phyloP scores from a whole-genome alignment of 2,329 filamentous ascomycete genomes.

The Helotiales sp. region DNA sequence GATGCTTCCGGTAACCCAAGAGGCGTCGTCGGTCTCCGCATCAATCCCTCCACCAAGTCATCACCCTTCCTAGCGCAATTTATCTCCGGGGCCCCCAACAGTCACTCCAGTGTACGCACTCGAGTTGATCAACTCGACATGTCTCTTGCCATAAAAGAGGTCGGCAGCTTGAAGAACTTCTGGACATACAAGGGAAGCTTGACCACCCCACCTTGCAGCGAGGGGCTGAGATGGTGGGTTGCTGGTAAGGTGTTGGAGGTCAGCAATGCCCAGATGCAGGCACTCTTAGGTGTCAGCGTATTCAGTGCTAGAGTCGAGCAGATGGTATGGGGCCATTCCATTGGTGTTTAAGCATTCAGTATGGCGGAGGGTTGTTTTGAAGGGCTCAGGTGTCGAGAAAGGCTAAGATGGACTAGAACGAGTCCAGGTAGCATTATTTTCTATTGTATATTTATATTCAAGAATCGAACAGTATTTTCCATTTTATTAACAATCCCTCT shows the following conservation, averaged over 20 bases:
- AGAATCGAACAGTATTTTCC: too few species aligned
- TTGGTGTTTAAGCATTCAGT: neutral
- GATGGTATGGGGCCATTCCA: conserved; percentile 8
- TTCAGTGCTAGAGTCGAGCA: conserved; percentile 15
- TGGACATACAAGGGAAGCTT: conserved; percentile 24
- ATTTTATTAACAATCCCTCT: too few species aligned
- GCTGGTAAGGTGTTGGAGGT: conserved; percentile 8
- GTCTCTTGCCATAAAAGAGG: conserved; percentile 6
- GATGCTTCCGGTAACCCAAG: neutral
- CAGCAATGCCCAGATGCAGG: conserved; percentile 9
- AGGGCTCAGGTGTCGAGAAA: too few species aligned
- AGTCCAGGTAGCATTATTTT: too few species aligned
- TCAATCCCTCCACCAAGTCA: neutral
- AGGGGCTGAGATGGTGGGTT: conserved; percentile 21
- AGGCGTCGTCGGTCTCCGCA: conserved; percentile 18
- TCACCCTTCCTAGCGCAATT: conserved; percentile 2
- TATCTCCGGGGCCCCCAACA: neutral
- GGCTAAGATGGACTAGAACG: too few species aligned
- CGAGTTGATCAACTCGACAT: neutral
- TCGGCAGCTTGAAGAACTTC: conserved; percentile 10
- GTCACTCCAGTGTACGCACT: neutral
- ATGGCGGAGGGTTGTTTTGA: neutral
- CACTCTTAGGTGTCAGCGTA: conserved; percentile 2
- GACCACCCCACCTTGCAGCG: conserved; percentile 20
- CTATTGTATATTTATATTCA: too few species aligned